These are phyloP conservation scores for Pyronema omphalodes DNA, from an alignment of 495 filamentous ascomycete species.

Conservation along the genomic window DNA sequence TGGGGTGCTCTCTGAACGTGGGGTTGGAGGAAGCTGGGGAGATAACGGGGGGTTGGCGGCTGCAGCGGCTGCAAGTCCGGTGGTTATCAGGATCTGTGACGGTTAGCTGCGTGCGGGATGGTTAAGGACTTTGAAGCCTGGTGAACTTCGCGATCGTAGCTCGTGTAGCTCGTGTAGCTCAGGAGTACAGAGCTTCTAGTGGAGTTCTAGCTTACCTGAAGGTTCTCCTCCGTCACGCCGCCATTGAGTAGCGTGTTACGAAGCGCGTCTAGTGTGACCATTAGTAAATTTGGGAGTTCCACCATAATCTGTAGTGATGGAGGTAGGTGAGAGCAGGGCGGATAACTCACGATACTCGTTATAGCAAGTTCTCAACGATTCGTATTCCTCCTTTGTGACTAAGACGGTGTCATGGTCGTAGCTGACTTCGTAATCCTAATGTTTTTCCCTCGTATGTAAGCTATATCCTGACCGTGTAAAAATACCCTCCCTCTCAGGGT, in stretches of 20 bases:
- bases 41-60: neutral
- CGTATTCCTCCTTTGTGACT: neutral
- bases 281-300: neutral
- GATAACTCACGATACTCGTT: neutral
- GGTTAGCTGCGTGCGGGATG: neutral
- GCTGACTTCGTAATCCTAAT: no score
- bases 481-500: no score
- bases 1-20: neutral
- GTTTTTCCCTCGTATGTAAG: no score
- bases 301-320: neutral
- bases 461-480: no score
- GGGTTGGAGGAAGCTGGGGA: neutral
- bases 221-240: slow-evolving; percentile 17
- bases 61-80: slow-evolving; percentile 2
- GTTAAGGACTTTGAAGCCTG: no score
- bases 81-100: slow-evolving; percentile 15
- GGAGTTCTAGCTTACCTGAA: slow-evolving; percentile 9
- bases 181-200: slow-evolving; percentile 1
- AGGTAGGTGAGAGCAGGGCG: neutral
- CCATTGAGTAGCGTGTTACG: slow-evolving; percentile 18
- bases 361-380: neutral
- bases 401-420: no score
- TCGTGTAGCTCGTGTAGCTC: no score
- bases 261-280: slow-evolving; percentile 10
- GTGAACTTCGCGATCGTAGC: no score